These are phyloP conservation scores for Jacaranda mimosifolia DNA, from an alignment of 257 asterid genomes.

Conservation along the genomic window DNA sequence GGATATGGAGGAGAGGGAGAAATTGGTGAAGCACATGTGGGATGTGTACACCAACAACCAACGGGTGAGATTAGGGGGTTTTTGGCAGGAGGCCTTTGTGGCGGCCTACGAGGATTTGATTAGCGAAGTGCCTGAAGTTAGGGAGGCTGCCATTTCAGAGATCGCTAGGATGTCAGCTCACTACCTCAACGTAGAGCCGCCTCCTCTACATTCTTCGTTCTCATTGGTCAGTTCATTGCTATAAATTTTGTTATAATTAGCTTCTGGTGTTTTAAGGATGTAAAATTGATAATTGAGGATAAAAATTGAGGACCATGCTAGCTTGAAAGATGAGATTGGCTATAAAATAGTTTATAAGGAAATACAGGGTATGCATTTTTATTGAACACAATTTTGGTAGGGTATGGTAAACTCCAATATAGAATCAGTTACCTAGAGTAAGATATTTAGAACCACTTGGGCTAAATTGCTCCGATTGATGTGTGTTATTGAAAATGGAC, in stretches of 20 bases:
- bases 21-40: constrained; percentile 93
- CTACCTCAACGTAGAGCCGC: constrained; percentile 57
- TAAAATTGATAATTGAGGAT: too few species aligned
- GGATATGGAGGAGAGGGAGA: constrained; percentile 98
- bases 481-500: too few species aligned
- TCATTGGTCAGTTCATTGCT: constrained; percentile 59
- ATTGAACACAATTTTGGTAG: too few species aligned
- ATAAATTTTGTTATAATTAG: neutral
- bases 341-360: constrained; percentile 11
- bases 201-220: constrained; percentile 55
- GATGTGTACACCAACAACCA: constrained; percentile 79
- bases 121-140: constrained; percentile 67
- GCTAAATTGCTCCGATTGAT: too few species aligned
- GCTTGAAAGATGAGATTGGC: neutral
- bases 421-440: too few species aligned
- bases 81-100: constrained; percentile 93
- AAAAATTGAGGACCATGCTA: neutral
- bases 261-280: neutral
- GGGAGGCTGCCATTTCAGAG: constrained; percentile 78
- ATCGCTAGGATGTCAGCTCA: constrained; percentile 86
- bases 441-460: too few species aligned
- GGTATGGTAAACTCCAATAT: too few species aligned
- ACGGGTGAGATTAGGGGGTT: constrained; percentile 69
- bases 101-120: constrained; percentile 90
- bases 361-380: neutral